Percentiles rank a stretch among this genome's conserved stretches.
phyloP scores from a whole-genome alignment of 2,329 filamentous ascomycete genomes.

The Graphiopsis chlorocephala region DNA sequence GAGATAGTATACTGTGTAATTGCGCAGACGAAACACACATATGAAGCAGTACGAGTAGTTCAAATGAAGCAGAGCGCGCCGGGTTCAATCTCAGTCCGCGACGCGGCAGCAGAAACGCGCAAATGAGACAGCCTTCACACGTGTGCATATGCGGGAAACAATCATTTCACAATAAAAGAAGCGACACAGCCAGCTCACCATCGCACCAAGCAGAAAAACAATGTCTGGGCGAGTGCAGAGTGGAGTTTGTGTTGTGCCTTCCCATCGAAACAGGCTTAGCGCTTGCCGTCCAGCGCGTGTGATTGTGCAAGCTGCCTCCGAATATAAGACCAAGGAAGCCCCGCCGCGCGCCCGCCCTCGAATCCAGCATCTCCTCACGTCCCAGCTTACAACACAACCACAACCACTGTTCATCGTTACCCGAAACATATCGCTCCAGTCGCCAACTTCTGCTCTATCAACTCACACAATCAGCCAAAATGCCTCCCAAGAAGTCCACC shows the following conservation, averaged over 20 bases:
- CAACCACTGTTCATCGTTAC: slow-evolving; percentile 15
- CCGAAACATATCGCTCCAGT: slow-evolving; percentile 34
- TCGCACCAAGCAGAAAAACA: slow-evolving; percentile 10
- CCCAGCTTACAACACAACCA: slow-evolving; percentile 6
- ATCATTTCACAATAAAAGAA: background rate
- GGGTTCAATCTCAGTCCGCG: background rate
- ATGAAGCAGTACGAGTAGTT: background rate
- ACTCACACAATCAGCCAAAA: slow-evolving; percentile 24
- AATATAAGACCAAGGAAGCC: slow-evolving; percentile 14
- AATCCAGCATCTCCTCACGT: slow-evolving; percentile 13
- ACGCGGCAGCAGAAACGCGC: background rate
- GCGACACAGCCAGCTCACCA: background rate
- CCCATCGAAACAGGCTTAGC: slow-evolving; percentile 15
- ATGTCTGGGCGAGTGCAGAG: slow-evolving; percentile 10
- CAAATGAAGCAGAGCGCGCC: background rate
- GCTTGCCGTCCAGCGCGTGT: slow-evolving; percentile 15
- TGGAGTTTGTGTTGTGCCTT: slow-evolving; percentile 17
- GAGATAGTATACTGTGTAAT: background rate
- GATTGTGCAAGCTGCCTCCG: slow-evolving; percentile 16
- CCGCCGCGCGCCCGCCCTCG: slow-evolving; percentile 16
- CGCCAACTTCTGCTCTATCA: slow-evolving; percentile 32
- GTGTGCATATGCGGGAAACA: background rate
- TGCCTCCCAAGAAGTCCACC: slow-evolving; percentile 64
- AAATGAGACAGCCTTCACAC: background rate
- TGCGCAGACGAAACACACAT: background rate